Evolutionary conservation across 768 basidiomycete species (phyloP).

Genomic region (Chalciporus sphaerocephalus): DNA sequence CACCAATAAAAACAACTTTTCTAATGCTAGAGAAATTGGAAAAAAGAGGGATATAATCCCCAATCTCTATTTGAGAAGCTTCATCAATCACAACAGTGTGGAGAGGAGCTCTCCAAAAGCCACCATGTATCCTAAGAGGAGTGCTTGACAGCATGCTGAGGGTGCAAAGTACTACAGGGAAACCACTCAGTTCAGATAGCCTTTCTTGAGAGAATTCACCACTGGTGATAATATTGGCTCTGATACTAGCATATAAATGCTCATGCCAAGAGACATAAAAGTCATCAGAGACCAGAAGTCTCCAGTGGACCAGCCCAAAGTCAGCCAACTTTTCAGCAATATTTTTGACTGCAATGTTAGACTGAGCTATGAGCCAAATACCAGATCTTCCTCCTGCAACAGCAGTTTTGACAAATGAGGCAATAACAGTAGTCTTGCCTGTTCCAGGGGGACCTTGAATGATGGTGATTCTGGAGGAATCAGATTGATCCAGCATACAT

Average conservation of each 20-base stretch:
- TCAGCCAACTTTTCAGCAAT: slow-evolving; percentile 76
- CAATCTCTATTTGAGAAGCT: slow-evolving; percentile 62
- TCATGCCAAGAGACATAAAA: slow-evolving; percentile 78
- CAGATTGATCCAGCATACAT: slow-evolving; percentile 36
- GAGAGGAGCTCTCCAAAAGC: slow-evolving; percentile 34
- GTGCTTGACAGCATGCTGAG: slow-evolving; percentile 65
- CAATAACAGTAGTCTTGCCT: slow-evolving; percentile 73
- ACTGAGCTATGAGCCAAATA: slow-evolving; percentile 81
- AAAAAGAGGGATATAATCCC: slow-evolving; percentile 45
- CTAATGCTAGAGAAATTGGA: slow-evolving; percentile 34
- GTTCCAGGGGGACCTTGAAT: slow-evolving; percentile 59
- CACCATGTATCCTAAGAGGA: slow-evolving; percentile 12
- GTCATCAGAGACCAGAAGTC: slow-evolving; percentile 64
- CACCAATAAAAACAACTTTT: slow-evolving; percentile 61
- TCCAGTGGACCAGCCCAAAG: slow-evolving; percentile 53
- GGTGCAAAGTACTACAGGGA: slow-evolving; percentile 69
- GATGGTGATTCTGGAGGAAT: slow-evolving; percentile 34
- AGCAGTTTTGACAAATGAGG: slow-evolving; percentile 52
- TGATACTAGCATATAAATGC: slow-evolving; percentile 57
- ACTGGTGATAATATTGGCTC: slow-evolving; percentile 50
- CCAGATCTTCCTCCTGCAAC: slow-evolving; percentile 39
- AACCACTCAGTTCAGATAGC: slow-evolving; percentile 34
- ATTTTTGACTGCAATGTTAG: slow-evolving; percentile 86
- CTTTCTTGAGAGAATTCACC: slow-evolving; percentile 31
- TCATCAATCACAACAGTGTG: slow-evolving; percentile 59